Evolutionary conservation across 1,139 yeast species (phyloP), one percentile per base, ranked within the genome.

Genomic region (Suhomyces chickasaworum): DNA sequence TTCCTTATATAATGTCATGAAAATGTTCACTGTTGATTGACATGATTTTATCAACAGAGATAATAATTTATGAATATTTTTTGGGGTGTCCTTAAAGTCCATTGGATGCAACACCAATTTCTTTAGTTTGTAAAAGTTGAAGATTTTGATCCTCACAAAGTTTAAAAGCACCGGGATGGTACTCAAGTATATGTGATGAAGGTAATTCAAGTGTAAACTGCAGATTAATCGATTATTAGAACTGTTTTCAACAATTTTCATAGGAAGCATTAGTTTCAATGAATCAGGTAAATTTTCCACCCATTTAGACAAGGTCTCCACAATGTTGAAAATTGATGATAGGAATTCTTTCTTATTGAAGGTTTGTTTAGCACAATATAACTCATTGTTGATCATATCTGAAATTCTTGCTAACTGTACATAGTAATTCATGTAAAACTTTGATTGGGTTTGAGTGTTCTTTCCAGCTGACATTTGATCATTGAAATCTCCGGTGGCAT

Each of bases 131-230:
- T 48, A 45, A 34, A 31, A 50, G 16, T 46, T 41, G 18, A 47
- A 39, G 3, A 63, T 56, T 15, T 53, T 56, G 20, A 54, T 39
- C 39, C 58, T 60, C 8, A 60, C 60, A 43, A 65, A 56, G 44
- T 65, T 60, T 7, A 65, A 36, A 10, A 64, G 42, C 1, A 65
- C 58, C 0, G 70, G 70, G n/a, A 65, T 58, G 41, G 63, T 59
- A 9, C 66, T 54, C 21, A 65, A 49, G 44, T 65, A 62, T 3
- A 65, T 60, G 42, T 64, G 68, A 50, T 65, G 70, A 7, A 65
- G 51, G 42, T 65, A 64, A 42, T 65, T 65, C 43, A 65, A 57
- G 47, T 65, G 69, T 23, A 65, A 47, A 22, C 68, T 59, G 37
- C 63, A 62, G 6, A 63, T 51, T 23, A 62, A 50, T 29, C 70